A percentile compares a stretch with the other conserved stretches of the same genome.
Evolutionary conservation across 768 basidiomycete genomes (phyloP).

Genomic region (Melanogaster broomeanus): DNA sequence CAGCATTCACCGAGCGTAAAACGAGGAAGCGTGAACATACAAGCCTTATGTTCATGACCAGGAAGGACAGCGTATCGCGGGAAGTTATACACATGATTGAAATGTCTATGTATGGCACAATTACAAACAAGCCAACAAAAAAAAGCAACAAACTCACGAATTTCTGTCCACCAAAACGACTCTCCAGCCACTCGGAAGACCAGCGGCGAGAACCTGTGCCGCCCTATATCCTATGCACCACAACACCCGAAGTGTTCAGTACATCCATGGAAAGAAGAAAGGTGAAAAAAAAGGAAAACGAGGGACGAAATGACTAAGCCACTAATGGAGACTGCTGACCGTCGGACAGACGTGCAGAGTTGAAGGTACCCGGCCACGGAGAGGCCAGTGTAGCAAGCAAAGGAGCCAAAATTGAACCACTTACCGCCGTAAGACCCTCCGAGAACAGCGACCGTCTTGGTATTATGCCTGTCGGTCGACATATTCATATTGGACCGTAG

Average conservation of each 20-base stretch:
- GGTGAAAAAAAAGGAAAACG: neutral
- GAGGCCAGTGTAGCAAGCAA: neutral
- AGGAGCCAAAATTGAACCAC: conserved; percentile 1
- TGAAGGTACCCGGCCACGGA: no score
- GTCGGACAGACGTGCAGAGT: neutral
- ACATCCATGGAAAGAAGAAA: neutral
- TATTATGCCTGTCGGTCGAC: conserved; percentile 1
- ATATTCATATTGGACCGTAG: conserved; percentile 7
- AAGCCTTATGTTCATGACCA: conserved; percentile 67
- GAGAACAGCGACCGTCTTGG: conserved; percentile 49
- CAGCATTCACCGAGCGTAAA: conserved; percentile 6
- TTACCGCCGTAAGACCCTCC: conserved; percentile 59
- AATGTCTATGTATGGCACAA: conserved; percentile 35
- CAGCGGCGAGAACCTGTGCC: conserved; percentile 48
- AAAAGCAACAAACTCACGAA: conserved; percentile 39
- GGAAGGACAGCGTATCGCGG: conserved; percentile 58
- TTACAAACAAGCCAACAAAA: neutral
- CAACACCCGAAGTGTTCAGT: neutral
- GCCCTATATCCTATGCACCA: conserved; percentile 46
- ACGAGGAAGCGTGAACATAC: conserved; percentile 32
- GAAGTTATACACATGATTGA: conserved; percentile 61
- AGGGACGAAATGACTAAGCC: neutral
- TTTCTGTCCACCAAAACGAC: conserved; percentile 63
- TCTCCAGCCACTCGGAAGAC: conserved; percentile 52
- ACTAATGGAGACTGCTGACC: neutral